phyloP scores from a whole-genome alignment of 768 basidiomycete genomes.

The Nidula microcarpa region DNA sequence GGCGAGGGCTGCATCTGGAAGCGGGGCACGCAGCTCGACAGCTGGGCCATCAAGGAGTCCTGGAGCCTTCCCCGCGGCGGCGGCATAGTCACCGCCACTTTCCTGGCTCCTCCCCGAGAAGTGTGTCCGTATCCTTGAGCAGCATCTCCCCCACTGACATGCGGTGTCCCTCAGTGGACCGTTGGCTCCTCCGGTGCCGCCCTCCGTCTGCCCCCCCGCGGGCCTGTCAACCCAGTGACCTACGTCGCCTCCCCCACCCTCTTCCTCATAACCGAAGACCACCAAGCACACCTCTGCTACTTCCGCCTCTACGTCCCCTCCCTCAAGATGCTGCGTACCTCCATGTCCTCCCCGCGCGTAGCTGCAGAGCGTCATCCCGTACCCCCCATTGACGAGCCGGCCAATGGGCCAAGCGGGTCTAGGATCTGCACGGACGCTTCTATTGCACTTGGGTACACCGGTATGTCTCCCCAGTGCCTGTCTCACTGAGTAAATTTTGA shows the following conservation, averaged over 20 bases:
- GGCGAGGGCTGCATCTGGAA: slow-evolving; percentile 68
- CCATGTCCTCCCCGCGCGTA: slow-evolving; percentile 37
- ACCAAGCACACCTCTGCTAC: slow-evolving; percentile 52
- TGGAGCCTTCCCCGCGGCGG: slow-evolving; percentile 50
- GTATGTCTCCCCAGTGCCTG: slow-evolving; percentile 23
- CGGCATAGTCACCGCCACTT: slow-evolving; percentile 60
- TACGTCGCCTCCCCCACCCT: slow-evolving; percentile 51
- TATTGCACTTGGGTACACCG: slow-evolving; percentile 58
- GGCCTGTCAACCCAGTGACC: slow-evolving; percentile 51
- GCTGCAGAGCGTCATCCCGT: slow-evolving; percentile 27
- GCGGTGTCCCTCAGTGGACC: slow-evolving; percentile 46
- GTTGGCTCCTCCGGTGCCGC: slow-evolving; percentile 37
- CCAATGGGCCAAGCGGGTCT: slow-evolving; percentile 29
- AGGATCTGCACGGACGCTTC: slow-evolving; percentile 54
- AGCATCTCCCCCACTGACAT: not conserved
- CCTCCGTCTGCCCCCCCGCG: slow-evolving; percentile 53
- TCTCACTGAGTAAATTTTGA: not conserved
- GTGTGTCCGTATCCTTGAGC: slow-evolving; percentile 28
- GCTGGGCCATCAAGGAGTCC: slow-evolving; percentile 55
- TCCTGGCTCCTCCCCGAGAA: slow-evolving; percentile 60
- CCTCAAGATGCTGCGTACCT: slow-evolving; percentile 45
- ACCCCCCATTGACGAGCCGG: slow-evolving; percentile 22
- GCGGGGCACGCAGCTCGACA: slow-evolving; percentile 54
- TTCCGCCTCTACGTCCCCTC: slow-evolving; percentile 40
- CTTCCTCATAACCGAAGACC: slow-evolving; percentile 62